phyloP scores from a whole-genome alignment of 257 asterid genomes.

The Nicotiana attenuata region DNA sequence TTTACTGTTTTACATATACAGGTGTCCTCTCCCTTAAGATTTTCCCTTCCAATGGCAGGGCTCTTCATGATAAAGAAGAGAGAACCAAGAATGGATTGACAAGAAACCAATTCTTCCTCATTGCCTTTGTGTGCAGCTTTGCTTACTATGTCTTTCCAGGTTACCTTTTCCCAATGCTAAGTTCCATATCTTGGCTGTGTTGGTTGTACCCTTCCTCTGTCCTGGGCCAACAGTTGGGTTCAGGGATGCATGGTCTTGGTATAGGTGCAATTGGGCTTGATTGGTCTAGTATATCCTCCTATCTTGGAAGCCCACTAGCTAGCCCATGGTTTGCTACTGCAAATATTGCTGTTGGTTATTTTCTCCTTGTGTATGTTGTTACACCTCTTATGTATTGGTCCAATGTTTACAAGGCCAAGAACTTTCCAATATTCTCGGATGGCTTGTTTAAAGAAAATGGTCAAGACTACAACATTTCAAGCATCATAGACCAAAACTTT shows the following conservation, averaged over 20 bases:
- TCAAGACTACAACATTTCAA: conserved; percentile 66
- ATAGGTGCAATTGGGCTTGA: conserved; percentile 89
- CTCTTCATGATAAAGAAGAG: conserved; percentile 85
- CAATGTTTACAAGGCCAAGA: conserved; percentile 66
- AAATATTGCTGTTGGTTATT: conserved; percentile 78
- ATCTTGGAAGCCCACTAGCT: conserved; percentile 93
- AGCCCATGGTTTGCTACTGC: conserved; percentile 99
- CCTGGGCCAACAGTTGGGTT: conserved; percentile 84
- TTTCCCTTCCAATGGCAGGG: conserved; percentile 44
- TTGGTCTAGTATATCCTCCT: conserved; percentile 90
- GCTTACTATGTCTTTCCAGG: conserved; percentile 90
- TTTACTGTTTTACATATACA: neutral
- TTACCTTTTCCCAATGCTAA: conserved; percentile 70
- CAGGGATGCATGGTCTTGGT: conserved; percentile 92
- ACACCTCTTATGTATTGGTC: conserved; percentile 71
- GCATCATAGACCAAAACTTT: conserved; percentile 65
- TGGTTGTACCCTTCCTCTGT: conserved; percentile 74
- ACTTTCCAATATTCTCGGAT: conserved; percentile 86
- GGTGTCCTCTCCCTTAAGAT: neutral
- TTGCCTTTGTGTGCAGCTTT: conserved; percentile 87
- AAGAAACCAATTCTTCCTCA: conserved; percentile 75
- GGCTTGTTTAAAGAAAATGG: conserved; percentile 70
- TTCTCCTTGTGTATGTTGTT: conserved; percentile 56
- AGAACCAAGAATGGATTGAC: conserved; percentile 59
- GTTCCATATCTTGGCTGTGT: conserved; percentile 91